Base-by-base conservation (phyloP, 2,329 filamentous ascomycete species). In the Monilinia vaccinii-corymbosi region DNA sequence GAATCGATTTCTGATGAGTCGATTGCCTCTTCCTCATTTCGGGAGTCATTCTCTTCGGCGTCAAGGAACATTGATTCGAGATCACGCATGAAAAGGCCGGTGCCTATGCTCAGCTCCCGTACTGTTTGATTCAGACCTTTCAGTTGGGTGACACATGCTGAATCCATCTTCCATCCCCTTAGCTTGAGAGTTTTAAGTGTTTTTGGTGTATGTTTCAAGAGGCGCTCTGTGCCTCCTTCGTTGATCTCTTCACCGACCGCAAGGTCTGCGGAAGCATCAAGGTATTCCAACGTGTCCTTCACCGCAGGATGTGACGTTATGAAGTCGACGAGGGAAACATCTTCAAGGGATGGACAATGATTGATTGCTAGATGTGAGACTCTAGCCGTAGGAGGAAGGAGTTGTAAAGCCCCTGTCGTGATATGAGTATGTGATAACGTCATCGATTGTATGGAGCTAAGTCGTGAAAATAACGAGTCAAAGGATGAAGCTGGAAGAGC, bases 301-400 rank as follows among this genome's bases (percentile, higher is more conserved):
- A 59, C 58, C 2, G 61, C 36, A 14, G 51, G 40, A 52, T 92
- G 88, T 34, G 80, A 80, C 13, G 80, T 78, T 63, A 92, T 71
- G 68, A 91, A 91, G 60, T 85, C 77, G 63, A 89, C 81, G 31
- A 91, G 81, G 13, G 76, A 81, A n/a, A 81, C 75, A 0, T 86
- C 82, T 16, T 82, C 82, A 55, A 92, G 77, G 52, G 83, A 79
- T 57, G 81, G 84, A 77, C 88, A 91, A 71, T 88, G 88, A 63
- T 86, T 83, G 51, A 92, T 75, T 68, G 89, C 91, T 59, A 92
- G 74, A 70, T 92, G 88, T 1, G 86, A 89, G 64, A 92, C 79
- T 63, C 78, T 78, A 13, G 88, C 88, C 13, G 84, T 85, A 25
- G 78, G 71, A 3, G 88, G 87, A 63, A 92, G 87, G 42, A 81